Percentiles rank a stretch among this genome's conserved stretches.
Conservation (phyloP, 2,329 filamentous ascomycete species). For the Rhinocladiella mackenziei region DNA sequence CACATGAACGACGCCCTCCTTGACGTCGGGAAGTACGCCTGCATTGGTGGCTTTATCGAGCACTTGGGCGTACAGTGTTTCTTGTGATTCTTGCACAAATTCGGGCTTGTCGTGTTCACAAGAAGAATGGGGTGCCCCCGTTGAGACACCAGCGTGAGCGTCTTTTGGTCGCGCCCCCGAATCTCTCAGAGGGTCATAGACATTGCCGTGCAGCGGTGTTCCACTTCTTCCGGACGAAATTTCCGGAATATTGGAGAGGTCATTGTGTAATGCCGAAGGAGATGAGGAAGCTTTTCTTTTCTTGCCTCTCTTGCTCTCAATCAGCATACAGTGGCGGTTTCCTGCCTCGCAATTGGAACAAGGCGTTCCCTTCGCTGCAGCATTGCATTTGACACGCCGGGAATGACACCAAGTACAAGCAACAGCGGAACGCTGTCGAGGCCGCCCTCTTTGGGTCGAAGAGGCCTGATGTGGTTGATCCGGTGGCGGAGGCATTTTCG, state of each 20-base stretch:
- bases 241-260: slow-evolving; percentile 9
- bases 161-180: slow-evolving; percentile 9
- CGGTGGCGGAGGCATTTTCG: slow-evolving; percentile 14
- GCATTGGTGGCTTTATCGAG: slow-evolving; percentile 20
- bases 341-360: slow-evolving; percentile 29
- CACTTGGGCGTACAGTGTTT: slow-evolving; percentile 20
- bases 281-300: slow-evolving; percentile 19
- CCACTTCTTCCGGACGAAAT: too few relatives aligned
- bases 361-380: slow-evolving; percentile 23
- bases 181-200: slow-evolving; percentile 20
- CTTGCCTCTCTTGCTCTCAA: slow-evolving; percentile 31
- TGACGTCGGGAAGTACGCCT: slow-evolving; percentile 7
- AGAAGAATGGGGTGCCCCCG: slow-evolving; percentile 7
- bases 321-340: slow-evolving; percentile 27
- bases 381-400: slow-evolving; percentile 31
- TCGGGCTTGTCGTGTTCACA: slow-evolving; percentile 14
- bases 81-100: slow-evolving; percentile 13
- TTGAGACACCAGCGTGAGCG: too few relatives aligned
- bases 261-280: slow-evolving; percentile 8
- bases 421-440: slow-evolving; percentile 22
- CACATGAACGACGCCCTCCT: slow-evolving; percentile 20
- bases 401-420: slow-evolving; percentile 31
- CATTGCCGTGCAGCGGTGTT: slow-evolving; percentile 12
- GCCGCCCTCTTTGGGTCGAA: slow-evolving; percentile 21
- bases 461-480: slow-evolving; percentile 18